Percentiles rank a stretch among this genome's conserved stretches.
Evolutionary conservation across 495 filamentous ascomycete genomes (phyloP).

Genomic region (Hypoxylon cercidicola): DNA sequence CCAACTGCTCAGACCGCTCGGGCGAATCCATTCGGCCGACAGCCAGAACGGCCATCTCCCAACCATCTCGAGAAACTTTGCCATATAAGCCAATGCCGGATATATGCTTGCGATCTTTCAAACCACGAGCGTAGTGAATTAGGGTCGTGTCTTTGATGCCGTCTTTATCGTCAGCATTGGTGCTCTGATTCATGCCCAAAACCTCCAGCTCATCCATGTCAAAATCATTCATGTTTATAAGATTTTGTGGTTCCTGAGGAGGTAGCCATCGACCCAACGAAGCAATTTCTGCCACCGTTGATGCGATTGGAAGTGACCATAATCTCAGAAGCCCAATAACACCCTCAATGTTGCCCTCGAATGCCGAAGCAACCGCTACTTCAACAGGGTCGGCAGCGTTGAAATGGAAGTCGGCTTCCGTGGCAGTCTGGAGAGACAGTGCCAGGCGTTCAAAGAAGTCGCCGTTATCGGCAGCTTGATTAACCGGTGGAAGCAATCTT

Average conservation of each 20-base stretch:
- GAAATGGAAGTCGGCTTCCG: slow-evolving; percentile 67
- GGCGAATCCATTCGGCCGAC: slow-evolving; percentile 77
- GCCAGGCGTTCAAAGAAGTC: slow-evolving; percentile 59
- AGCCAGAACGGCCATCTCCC: slow-evolving; percentile 85
- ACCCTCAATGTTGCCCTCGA: slow-evolving; percentile 79
- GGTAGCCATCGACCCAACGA: slow-evolving; percentile 79
- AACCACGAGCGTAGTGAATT: slow-evolving; percentile 73
- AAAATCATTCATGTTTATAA: slow-evolving; percentile 56
- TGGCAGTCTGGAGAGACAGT: slow-evolving; percentile 59
- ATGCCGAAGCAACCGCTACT: slow-evolving; percentile 79
- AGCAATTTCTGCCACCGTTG: slow-evolving; percentile 82
- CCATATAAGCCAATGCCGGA: slow-evolving; percentile 42
- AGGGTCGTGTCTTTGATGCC: slow-evolving; percentile 76
- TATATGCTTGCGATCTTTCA: slow-evolving; percentile 57
- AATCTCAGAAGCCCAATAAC: slow-evolving; percentile 75
- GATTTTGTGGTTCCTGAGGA: slow-evolving; percentile 55
- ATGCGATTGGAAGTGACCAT: slow-evolving; percentile 80
- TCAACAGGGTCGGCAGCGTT: slow-evolving; percentile 78
- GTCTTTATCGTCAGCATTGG: slow-evolving; percentile 56
- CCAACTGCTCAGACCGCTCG: slow-evolving; percentile 70
- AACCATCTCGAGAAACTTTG: slow-evolving; percentile 69
- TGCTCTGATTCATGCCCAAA: slow-evolving; percentile 58
- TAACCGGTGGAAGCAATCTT: slow-evolving; percentile 46
- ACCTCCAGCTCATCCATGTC: slow-evolving; percentile 67
- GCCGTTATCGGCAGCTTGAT: slow-evolving; percentile 38